Base-by-base conservation (phyloP, 768 basidiomycete species). In the Hebeloma cylindrosporum region DNA sequence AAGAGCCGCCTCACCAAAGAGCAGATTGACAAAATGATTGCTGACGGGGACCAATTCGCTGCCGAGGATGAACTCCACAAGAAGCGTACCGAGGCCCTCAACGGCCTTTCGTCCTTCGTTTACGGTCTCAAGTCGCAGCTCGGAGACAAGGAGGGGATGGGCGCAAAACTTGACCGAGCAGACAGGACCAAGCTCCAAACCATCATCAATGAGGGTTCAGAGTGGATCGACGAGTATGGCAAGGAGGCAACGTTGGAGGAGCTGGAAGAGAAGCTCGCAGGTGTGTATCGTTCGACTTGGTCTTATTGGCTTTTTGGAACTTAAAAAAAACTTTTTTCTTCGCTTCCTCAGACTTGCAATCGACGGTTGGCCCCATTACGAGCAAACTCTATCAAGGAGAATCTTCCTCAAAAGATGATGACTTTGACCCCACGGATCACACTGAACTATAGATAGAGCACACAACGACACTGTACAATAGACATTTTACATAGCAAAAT, bases 91-190 rank as follows among this genome's bases (percentile, higher is more conserved):
- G 91, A 92, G 60, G 77, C 85, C 16, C 78, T 91, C 43, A 91
- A 92, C 71, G 69, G 70, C 21, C 77, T 92, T 34, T 87, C 86
- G 8, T 77, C 83, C 27, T 90, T 83, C 61, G 79, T 94, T 50
- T 94, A 84, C 63, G 82, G 85, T 7, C 79, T 95, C 60, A 93
- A 92, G 78, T 64, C 75, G 76, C 85, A 90, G 59, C 68, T 90
- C 13, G 73, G 68, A 14, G 88, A 92, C 63, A 68, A 78, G 41
- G 78, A 85, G 25, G 90, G 88, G 21, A 74, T 91, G 37, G 86
- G 85, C 30, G 79, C 77, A 41, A 93, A 89, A 62, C 56, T 86
- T 20, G 60, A 61, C 37, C 71, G 71, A 11, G 68, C 72, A 0
- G 83, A 85, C 63, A 82, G 78, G 68, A 71, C 72, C 62, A 72